Evolutionary conservation across 2,329 filamentous ascomycete species (phyloP), one percentile per base, ranked within the genome.

Genomic region (Penicillium decumbens): DNA sequence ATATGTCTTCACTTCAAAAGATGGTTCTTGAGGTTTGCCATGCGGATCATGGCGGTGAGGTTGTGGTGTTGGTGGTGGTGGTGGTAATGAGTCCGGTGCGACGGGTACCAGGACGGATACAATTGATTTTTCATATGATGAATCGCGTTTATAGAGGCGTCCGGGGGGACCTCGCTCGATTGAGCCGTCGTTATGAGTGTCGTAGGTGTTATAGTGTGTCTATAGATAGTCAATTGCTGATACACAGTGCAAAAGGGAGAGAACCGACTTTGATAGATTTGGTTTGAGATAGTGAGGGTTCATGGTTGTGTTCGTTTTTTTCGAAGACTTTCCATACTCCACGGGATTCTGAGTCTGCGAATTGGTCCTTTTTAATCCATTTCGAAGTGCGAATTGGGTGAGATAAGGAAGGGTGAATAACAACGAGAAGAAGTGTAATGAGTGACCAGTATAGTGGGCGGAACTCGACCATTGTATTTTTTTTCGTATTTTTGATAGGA

Each of bases 101-200:
- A 45, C 30, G 10, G 57, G 57, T 2, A 54, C 37, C 9, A 60
- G 40, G 20, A 56, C 45, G 3, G 54, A 53, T 28, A 57, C 44
- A 2, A 49, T 41, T 23, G 53, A 28, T 32, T 53, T 52, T 5
- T 43, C 41, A 12, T 27, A 41, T 7, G 41, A 12, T 2, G 39
- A 41, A 7, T 46, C 44, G 6, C 42, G 49, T 32, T 39, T 41
- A 40, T 53, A 54, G 8, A 25, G 35, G 23, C 38, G 23, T 10
- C 45, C 41, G 4, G 24, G 33, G 20, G 15, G 15, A n/a, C 24
- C 39, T 41, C 30, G 27, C 12, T 51, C 44, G 12, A 39, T 20
- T 15, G 23, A 2, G 6, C 53, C 33, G 6, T 43, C 8, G 13
- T 41, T n/a, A 20, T 38, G 37, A 15, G 8, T 24, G 33, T 30